Base-by-base conservation (phyloP, 768 basidiomycete genomes). In the Lactarius trivialis region DNA sequence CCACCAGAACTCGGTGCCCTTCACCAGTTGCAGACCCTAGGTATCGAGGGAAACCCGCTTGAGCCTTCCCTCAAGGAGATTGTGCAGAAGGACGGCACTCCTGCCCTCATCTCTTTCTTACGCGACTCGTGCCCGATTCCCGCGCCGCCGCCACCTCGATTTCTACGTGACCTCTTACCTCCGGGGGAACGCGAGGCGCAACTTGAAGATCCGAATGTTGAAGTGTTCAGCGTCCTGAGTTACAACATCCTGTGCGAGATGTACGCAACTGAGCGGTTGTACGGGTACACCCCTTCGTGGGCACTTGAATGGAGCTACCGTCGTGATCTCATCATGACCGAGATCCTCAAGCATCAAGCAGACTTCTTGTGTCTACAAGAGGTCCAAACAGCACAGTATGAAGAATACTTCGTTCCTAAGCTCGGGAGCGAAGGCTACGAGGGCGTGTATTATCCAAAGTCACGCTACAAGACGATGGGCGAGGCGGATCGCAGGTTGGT, bases 201-300 rank as follows among this genome's bases (percentile, higher is more conserved):
- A 57, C 73, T 78, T 64, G 73, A 77, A n/a, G 90, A 92, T 69
- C 80, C 86, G 19, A 77, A 79, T 30, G 73, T 82, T 19, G 94
- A 98, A 74, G 83, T 82, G 2, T 86, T 96, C 76, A 88, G 82
- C 54, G 81, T 91, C 33, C 76, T 98, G 19, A 89, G 83, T 72
- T 98, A 93, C 81, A 99, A 99, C 75, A 94, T 98, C 65, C 84
- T 99, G 12, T 95, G 91, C 74, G 91, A 96, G 71, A 83, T 85
- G 71, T 89, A 83, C 68, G 97, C 97, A 15, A 94, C 95, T 33
- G 84, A 88, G 68, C 79, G 84, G 66, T 74, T 95, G 72, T 99
- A 98, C 72, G 93, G 93, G 1, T 99, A 99, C 74, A 98, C 97
- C 0, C 97, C 97, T 1, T 81, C 86, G 1, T 98, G 97, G 96